Percentiles rank a stretch among this genome's conserved stretches.
Evolutionary conservation across 495 filamentous ascomycete species (phyloP).

Genomic region (Hypoxylon crocopeplum): DNA sequence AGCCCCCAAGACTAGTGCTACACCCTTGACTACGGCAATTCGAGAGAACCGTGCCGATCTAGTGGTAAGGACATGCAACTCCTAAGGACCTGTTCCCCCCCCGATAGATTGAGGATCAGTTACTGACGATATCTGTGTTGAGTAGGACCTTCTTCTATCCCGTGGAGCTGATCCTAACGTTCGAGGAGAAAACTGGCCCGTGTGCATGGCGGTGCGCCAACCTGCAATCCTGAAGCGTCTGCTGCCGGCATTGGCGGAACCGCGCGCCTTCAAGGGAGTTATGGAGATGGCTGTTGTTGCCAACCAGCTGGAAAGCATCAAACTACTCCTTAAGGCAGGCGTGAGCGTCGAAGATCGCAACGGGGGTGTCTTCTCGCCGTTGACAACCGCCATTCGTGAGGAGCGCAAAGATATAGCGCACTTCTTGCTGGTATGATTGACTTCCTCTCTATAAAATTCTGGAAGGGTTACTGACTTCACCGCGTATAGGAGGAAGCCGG

Average conservation of each 20-base stretch:
- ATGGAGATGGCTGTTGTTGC: conserved; percentile 63
- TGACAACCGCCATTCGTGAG: conserved; percentile 63
- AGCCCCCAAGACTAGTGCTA: conserved; percentile 51
- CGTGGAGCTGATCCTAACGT: conserved; percentile 60
- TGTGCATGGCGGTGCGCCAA: conserved; percentile 59
- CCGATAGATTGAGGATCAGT: not conserved
- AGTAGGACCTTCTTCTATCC: conserved; percentile 51
- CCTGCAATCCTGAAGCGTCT: conserved; percentile 55
- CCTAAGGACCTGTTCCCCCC: not conserved
- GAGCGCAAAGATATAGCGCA: conserved; percentile 54
- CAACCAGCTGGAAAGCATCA: conserved; percentile 53
- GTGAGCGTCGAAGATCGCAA: conserved; percentile 63
- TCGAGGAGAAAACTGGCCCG: conserved; percentile 61
- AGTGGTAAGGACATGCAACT: conserved; percentile 33
- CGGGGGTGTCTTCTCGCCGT: conserved; percentile 61
- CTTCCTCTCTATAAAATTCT: not conserved
- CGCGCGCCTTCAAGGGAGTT: conserved; percentile 58
- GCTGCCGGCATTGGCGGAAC: conserved; percentile 50
- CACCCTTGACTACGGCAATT: conserved; percentile 62
- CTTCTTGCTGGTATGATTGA: conserved; percentile 48
- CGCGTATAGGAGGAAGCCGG: conserved; percentile 46
- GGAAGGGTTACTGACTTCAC: not conserved
- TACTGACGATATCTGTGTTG: not conserved
- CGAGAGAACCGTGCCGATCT: conserved; percentile 53
- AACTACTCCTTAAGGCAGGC: conserved; percentile 55